Evolutionary conservation across 78 protist genomes (phyloP).

Genomic region (Capsaspora owczarzaki): DNA sequence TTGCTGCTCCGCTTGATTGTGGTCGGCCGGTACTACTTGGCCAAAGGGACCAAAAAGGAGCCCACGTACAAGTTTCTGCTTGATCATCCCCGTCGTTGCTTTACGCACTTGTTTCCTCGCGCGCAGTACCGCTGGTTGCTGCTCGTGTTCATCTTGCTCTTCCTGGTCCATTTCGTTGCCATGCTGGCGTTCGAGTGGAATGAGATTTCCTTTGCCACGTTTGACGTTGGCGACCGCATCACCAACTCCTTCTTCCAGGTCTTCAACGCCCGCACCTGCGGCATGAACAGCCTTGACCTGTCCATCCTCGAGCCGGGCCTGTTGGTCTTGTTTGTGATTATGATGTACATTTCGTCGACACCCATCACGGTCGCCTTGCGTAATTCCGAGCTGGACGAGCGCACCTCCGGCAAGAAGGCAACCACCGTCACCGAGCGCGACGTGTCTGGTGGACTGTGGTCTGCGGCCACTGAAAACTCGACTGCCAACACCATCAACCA

Average conservation of each 20-base stretch:
- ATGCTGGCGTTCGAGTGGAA: background rate
- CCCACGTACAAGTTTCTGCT: background rate
- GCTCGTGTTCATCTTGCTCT: background rate
- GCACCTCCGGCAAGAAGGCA: background rate
- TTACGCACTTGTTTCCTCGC: background rate
- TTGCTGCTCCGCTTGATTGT: background rate
- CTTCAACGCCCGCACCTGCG: background rate
- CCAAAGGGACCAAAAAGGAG: background rate
- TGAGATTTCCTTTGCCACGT: background rate
- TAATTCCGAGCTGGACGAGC: background rate
- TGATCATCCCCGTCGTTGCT: background rate
- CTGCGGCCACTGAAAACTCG: too few species aligned
- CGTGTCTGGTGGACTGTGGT: too few species aligned
- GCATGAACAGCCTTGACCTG: background rate
- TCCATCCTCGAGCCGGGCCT: background rate
- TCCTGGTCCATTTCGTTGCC: background rate
- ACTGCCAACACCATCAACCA: too few species aligned
- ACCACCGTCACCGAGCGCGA: background rate
- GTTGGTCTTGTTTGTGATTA: background rate
- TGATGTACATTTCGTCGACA: background rate
- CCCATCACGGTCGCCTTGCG: constrained; percentile 3
- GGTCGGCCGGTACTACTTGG: too few species aligned
- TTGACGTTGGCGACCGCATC: background rate
- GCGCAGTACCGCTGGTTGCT: background rate
- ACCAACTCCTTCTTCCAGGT: background rate